Evolutionary conservation across 2,329 filamentous ascomycete genomes (phyloP), one percentile per base, ranked within the genome.

Genomic region (Talaromyces funiculosus): DNA sequence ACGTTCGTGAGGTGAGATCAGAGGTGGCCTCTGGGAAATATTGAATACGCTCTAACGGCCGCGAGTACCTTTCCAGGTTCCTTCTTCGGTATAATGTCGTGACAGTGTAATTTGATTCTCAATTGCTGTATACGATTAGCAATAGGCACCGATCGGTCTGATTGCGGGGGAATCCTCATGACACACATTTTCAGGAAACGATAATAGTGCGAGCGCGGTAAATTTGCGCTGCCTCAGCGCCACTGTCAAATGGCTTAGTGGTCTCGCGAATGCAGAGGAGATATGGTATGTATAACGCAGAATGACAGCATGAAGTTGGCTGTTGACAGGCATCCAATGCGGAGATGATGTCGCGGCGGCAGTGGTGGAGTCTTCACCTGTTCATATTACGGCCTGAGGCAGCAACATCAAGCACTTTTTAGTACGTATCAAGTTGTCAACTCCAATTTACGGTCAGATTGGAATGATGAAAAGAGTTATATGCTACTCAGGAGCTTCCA

Each of bases 301-400:
- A 55, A 33, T 55, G 38, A 62, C 60, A 61, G 57, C 62, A 31
- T 64, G 40, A 57, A 38, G 7, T n/a, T 29, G 42, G 18, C 57
- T 55, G 22, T 38, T 42, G 53, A 40, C 29, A 33, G 29, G 31
- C 57, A 29, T 31, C 38, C 26, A 51, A 49, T 49, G 59, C 59
- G 59, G 59, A 60, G 59, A 49, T 56, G 53, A 53, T 60, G 51
- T 55, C 38, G 58, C 58, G 58, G 51, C 51, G 38, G 49, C 26
- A 6, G 26, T 51, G 31, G 59, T 37, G 51, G 40, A 51, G 33
- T 22, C 33, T 38, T n/a, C 29, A 33, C 38, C 37, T n/a, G n/a
- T n/a, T n/a, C n/a, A n/a, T n/a, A 14, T 61, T 24, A 20, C 38
- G 40, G 59, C 59, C 59, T 56, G 59, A 60, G 57, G 57, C 57